Conservation (phyloP, 2,329 filamentous ascomycete species). For the Ceratocystis albifundus region DNA sequence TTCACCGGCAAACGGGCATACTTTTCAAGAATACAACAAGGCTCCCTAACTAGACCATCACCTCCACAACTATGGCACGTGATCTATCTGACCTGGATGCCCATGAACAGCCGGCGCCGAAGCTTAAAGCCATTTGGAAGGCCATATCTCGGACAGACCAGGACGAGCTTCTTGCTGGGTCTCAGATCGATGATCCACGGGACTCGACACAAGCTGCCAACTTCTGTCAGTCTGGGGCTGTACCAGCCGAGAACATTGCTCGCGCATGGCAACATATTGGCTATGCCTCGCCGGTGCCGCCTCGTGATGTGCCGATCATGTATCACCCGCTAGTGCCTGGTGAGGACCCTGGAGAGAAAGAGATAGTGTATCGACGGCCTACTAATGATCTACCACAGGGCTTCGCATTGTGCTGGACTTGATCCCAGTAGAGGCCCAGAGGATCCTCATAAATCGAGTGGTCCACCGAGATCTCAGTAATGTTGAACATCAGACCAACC, state of each 20-base stretch:
- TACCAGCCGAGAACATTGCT: slow-evolving; percentile 35
- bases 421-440: slow-evolving; percentile 58
- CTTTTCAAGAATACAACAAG: not conserved
- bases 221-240: slow-evolving; percentile 37
- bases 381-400: slow-evolving; percentile 39
- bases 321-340: slow-evolving; percentile 58
- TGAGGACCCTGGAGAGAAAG: slow-evolving; percentile 31
- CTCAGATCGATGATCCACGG: slow-evolving; percentile 42
- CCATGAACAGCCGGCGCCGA: slow-evolving; percentile 62
- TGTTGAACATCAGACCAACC: slow-evolving; percentile 68
- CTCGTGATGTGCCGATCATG: slow-evolving; percentile 42
- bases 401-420: slow-evolving; percentile 67
- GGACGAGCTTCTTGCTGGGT: slow-evolving; percentile 39
- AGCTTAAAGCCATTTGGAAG: slow-evolving; percentile 64
- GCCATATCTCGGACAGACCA: slow-evolving; percentile 51
- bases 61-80: not conserved
- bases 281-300: slow-evolving; percentile 29
- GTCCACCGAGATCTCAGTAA: slow-evolving; percentile 67
- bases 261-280: slow-evolving; percentile 36
- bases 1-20: not conserved
- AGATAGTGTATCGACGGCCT: not conserved
- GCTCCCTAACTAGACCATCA: not conserved
- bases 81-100: slow-evolving; percentile 48
- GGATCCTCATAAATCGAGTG: slow-evolving; percentile 56
- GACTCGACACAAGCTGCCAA: slow-evolving; percentile 32